Base-by-base conservation (phyloP, 208 protist species). In the Strigomonas culicis region DNA sequence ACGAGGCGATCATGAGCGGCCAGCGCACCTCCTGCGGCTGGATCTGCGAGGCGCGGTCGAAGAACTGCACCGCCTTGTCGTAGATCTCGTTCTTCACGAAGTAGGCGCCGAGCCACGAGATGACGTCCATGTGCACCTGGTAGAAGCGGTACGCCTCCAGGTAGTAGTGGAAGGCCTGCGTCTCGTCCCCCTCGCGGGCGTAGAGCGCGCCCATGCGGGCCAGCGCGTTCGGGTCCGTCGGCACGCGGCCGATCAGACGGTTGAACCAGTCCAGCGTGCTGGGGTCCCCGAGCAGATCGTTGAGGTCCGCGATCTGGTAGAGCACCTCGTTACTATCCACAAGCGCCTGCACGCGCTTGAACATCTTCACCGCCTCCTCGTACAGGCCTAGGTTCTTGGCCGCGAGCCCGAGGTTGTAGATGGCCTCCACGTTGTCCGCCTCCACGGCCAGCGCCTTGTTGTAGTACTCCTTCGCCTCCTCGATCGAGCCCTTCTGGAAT, bases 91-190 rank as follows among this genome's bases (percentile, higher is more conserved):
- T 94, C 80, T 98, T 98, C 27, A 98, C 91, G 75, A 98, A 98
- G 84, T 99, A 98, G 15, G 94, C 88, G 22, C 98, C 98, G 0
- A 99, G 81, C 97, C 97, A 99, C 15, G 92, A 92, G 61, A 99
- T 98, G 47, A 99, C 97, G 65, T 98, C 96, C 81, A 99, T 97
- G 72, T 98, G 97, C 43, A 97, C 86, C 63, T 98, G 97, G 70
- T 97, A 98, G 79, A 97, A 97, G n/a, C 92, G 84, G 77, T 98
- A 98, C 22, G 96, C 85, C 79, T 98, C 92, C 13, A 97, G 72
- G 76, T 98, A 97, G 83, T 97, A 97, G 78, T 98, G 90, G 68
- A 97, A 97, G 28, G 93, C 92, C 72, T 97, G 84, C 64, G 84
- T 82, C 64, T 98, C 92, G 76, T 97, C 95, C 25, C 90, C 92